A percentile compares a stretch with the other conserved stretches of the same genome.
Conservation (phyloP, 495 filamentous ascomycete genomes). For the Evansstolkia leycettana region DNA sequence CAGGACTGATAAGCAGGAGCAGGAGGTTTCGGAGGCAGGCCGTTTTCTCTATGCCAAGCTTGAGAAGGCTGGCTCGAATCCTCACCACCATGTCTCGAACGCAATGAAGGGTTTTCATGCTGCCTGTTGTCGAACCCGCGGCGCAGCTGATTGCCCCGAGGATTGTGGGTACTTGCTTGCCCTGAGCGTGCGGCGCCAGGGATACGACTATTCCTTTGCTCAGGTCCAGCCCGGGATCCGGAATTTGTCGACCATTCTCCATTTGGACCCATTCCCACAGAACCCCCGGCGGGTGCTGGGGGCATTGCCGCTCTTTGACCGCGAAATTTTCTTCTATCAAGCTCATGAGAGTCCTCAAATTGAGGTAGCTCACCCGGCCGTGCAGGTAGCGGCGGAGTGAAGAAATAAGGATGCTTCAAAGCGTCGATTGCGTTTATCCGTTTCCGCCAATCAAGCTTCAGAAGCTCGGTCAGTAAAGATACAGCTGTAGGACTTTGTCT, state of each 20-base stretch:
- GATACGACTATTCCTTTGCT: conserved; percentile 21
- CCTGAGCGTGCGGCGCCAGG: conserved; percentile 19
- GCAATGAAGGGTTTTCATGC: conserved; percentile 3
- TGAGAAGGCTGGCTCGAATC: conserved; percentile 11
- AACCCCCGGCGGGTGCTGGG: conserved; percentile 80
- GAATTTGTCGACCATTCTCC: conserved; percentile 39
- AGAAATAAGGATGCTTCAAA: conserved; percentile 85
- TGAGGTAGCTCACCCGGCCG: conserved; percentile 69
- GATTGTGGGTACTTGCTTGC: conserved; percentile 13
- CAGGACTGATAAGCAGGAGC: conserved; percentile 18
- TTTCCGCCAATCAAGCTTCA: conserved; percentile 78
- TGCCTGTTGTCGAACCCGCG: conserved; percentile 13
- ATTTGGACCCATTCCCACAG: conserved; percentile 64
- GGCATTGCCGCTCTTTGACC: conserved; percentile 66
- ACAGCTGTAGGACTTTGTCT: conserved; percentile 50
- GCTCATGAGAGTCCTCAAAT: conserved; percentile 91
- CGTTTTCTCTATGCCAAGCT: conserved; percentile 18
- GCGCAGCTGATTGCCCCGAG: conserved; percentile 11
- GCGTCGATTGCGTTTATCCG: conserved; percentile 93
- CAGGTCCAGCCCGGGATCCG: conserved; percentile 14
- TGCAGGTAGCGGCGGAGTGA: conserved; percentile 62
- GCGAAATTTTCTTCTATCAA: conserved; percentile 82
- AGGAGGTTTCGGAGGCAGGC: conserved; percentile 30
- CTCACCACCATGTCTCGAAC: conserved; percentile 7
- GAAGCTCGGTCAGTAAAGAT: conserved; percentile 66